Percentiles rank a stretch among this genome's conserved stretches.
phyloP scores from a whole-genome alignment of 2,329 filamentous ascomycete genomes.

The Lachnellula cervina region DNA sequence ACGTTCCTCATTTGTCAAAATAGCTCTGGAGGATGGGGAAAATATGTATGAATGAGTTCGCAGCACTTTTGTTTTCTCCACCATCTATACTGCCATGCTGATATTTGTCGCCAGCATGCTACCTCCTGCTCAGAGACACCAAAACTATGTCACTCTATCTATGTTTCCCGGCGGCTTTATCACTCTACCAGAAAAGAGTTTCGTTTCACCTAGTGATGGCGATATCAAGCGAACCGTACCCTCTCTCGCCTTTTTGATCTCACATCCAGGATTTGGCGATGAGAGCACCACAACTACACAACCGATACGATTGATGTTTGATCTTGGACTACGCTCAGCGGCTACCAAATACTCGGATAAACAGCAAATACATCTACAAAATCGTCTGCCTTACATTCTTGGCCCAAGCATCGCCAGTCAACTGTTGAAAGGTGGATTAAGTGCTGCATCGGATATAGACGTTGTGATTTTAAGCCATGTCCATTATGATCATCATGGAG shows the following conservation, averaged over 20 bases:
- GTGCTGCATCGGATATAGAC: constrained; percentile 14
- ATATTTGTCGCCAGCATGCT: not conserved
- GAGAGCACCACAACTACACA: constrained; percentile 7
- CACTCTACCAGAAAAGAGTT: constrained; percentile 43
- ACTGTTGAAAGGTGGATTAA: constrained; percentile 35
- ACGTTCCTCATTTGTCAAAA: too few species aligned
- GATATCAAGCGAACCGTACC: constrained; percentile 43
- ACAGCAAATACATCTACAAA: constrained; percentile 41
- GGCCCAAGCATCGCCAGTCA: constrained; percentile 40
- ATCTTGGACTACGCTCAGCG: constrained; percentile 47
- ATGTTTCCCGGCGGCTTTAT: constrained; percentile 39
- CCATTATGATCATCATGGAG: constrained; percentile 56
- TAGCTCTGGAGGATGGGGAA: too few species aligned
- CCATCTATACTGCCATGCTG: too few species aligned
- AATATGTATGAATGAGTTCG: too few species aligned
- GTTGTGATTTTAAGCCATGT: constrained; percentile 44
- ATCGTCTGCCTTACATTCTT: constrained; percentile 41
- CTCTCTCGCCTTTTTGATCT: constrained; percentile 48
- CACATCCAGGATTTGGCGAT: constrained; percentile 35
- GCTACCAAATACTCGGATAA: constrained; percentile 38
- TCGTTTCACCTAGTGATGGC: constrained; percentile 41
- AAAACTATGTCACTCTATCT: constrained; percentile 32
- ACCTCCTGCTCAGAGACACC: not conserved
- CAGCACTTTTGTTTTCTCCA: too few species aligned
- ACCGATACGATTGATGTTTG: constrained; percentile 41